Evolutionary conservation across 2,329 filamentous ascomycete species (phyloP), one percentile per base, ranked within the genome.

Genomic region (Teratosphaeria pseudoeucalypti): DNA sequence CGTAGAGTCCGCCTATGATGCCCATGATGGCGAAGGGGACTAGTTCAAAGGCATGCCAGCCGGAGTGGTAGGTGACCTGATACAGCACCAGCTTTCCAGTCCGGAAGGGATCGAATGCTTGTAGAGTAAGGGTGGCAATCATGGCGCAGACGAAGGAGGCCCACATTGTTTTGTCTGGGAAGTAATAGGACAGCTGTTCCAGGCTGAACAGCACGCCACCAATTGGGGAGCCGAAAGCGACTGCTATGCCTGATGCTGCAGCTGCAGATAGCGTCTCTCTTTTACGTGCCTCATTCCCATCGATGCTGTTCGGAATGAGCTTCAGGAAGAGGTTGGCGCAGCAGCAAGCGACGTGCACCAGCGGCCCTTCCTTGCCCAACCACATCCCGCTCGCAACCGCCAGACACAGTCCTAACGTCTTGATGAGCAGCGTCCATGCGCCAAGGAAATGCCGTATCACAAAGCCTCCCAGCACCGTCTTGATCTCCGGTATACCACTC

Each of bases 81-180:
- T 96, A 99, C 58, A 97, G 78, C 54, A 97, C 94, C 57, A 97
- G 87, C 73, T 99, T 95, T 58, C 92, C 94, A 1, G 92, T 95
- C 57, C 94, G 85, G 72, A 97, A 96, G 4, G 94, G 94, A 71
- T 99, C 94, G 62, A 96, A 83, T 5, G 90, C 90, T 73, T 97
- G 92, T 4, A 99, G 80, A 14, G 91, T 90, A 43, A 97, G 90
- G 19, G 94, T 92, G 16, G 92, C 94, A n/a, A 95, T 90, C 92
- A 97, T 97, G 71, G 94, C 94, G 69, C 94, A 97, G 49, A 99
- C 94, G 70, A 99, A 99, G 69, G 91, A 96, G 73, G 96, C 94
- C 94, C 94, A 99, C 94, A 99, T 97, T 10, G 94, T 97, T 75
- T 97, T 97, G 75, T 97, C 92, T 0, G 94, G 92, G 67, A 97